A percentile compares a stretch with the other conserved stretches of the same genome.
These are phyloP conservation scores for Trypanosoma brucei DNA, from an alignment of 208 protist species.

Conservation along the genomic window DNA sequence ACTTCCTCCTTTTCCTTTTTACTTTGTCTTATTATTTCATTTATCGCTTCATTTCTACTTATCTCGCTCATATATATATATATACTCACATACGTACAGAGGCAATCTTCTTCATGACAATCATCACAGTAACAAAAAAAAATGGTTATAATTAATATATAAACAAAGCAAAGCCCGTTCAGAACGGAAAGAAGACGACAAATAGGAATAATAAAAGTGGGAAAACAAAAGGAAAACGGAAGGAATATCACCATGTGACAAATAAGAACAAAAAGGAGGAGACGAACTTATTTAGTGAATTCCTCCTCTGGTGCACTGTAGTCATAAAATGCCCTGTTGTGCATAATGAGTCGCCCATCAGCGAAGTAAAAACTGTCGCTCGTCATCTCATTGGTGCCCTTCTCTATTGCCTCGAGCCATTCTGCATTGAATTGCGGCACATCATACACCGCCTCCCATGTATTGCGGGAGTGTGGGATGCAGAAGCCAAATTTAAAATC, in stretches of 20 bases:
- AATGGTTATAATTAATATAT: too few relatives aligned
- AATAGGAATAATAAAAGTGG: not conserved
- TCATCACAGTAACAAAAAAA: too few relatives aligned
- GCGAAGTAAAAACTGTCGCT: conserved; percentile 97
- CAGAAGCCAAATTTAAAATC: conserved; percentile 96
- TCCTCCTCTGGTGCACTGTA: conserved; percentile 39
- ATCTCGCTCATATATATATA: too few relatives aligned
- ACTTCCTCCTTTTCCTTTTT: too few relatives aligned
- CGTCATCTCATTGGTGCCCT: conserved; percentile 83
- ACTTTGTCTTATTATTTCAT: too few relatives aligned
- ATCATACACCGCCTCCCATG: conserved; percentile 94
- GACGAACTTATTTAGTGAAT: not conserved
- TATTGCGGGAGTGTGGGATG: conserved; percentile 95
- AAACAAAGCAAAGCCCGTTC: too few relatives aligned
- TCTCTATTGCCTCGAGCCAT: conserved; percentile 84
- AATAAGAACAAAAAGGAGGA: not conserved
- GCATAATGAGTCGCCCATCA: conserved; percentile 91
- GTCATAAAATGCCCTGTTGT: conserved; percentile 93
- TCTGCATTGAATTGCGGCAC: conserved; percentile 86
- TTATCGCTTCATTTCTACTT: too few relatives aligned
- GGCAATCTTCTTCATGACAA: too few relatives aligned
- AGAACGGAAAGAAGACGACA: too few relatives aligned
- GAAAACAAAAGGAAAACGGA: not conserved
- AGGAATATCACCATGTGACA: conserved; percentile 4
- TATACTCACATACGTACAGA: too few relatives aligned